Evolutionary conservation across 2,329 filamentous ascomycete genomes (phyloP), one percentile per base, ranked within the genome.

Genomic region (Lachnellula arida): DNA sequence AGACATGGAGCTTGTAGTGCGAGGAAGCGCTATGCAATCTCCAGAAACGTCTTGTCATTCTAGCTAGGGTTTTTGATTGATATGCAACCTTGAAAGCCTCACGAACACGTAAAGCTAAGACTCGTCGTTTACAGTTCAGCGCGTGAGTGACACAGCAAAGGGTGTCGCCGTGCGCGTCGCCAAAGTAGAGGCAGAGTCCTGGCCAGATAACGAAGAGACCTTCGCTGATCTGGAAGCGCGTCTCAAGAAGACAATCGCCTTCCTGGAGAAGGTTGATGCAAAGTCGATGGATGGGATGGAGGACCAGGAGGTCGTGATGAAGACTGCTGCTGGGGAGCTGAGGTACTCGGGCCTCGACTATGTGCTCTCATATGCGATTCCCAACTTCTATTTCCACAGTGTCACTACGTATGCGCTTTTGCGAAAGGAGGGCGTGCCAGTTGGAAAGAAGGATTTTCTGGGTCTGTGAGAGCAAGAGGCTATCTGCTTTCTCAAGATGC

Each of bases 341-440:
- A 73, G 72, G 55, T 75, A 78, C 14, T 72, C 72, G 2, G 75
- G 70, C 0, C 60, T 72, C 53, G 73, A 46, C 2, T 87, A 81
- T 65, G 65, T 81, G 22, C 65, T 70, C 42, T 70, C 71, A 3
- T 82, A 77, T 67, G 75, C 71, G 4, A 54, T 84, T 44, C 83
- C 85, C 22, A 86, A 87, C 65, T 70, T 86, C 62, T 86, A 76
- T 72, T 89, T 88, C 71, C 86, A 88, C 66, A 61, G 81, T 14
- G 76, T 70, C 3, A 84, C 76, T 12, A 75, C 81, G 9, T 88
- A 88, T 71, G 74, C 70, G 22, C 81, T 88, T 54, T 65, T 88
- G 67, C 75, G 85, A 57, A 78, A 76, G 65, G 77, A 82, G 70
- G 85, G 85, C 1, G 80, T 86, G 25, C 72, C 74, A 0, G n/a